These are phyloP conservation scores for Trichosporon sp. DNA, from an alignment of 1,284 basidiomycete species.

Conservation along the genomic window DNA sequence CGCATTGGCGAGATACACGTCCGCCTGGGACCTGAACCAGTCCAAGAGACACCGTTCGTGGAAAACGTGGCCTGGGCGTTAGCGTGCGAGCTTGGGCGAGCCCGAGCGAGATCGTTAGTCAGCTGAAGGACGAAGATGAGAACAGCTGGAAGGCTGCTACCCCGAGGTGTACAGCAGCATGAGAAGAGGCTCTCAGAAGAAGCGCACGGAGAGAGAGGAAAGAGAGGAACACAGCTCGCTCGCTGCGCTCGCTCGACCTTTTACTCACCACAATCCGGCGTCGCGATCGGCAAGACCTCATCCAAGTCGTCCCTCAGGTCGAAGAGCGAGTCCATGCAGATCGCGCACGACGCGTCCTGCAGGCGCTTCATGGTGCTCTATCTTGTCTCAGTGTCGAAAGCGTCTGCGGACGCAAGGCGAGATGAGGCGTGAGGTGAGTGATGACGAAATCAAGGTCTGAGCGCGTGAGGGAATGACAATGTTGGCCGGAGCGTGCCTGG, in stretches of 20 bases:
- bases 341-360: slow-evolving; percentile 43
- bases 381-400: neutral
- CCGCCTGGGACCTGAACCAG: slow-evolving; percentile 45
- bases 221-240: neutral
- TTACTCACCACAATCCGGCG: slow-evolving; percentile 50
- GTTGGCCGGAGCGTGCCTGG: neutral
- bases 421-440: neutral
- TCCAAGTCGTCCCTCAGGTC: slow-evolving; percentile 44
- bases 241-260: neutral
- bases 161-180: no score
- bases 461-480: neutral
- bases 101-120: no score
- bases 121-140: no score
- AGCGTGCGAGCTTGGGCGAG: neutral
- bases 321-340: slow-evolving; percentile 52
- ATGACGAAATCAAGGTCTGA: neutral
- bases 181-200: neutral
- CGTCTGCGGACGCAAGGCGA: neutral
- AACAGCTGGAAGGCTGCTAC: neutral
- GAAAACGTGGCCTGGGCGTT: slow-evolving; percentile 48
- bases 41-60: slow-evolving; percentile 45
- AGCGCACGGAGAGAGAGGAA: neutral
- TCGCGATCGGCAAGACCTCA: slow-evolving; percentile 41
- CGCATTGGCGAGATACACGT: slow-evolving; percentile 33
- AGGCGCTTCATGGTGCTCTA: slow-evolving; percentile 19